Percentiles rank a stretch among this genome's conserved stretches.
These are phyloP conservation scores for Fraxinus latifolia DNA, from an alignment of 305 asterid genomes.

Conservation along the genomic window DNA sequence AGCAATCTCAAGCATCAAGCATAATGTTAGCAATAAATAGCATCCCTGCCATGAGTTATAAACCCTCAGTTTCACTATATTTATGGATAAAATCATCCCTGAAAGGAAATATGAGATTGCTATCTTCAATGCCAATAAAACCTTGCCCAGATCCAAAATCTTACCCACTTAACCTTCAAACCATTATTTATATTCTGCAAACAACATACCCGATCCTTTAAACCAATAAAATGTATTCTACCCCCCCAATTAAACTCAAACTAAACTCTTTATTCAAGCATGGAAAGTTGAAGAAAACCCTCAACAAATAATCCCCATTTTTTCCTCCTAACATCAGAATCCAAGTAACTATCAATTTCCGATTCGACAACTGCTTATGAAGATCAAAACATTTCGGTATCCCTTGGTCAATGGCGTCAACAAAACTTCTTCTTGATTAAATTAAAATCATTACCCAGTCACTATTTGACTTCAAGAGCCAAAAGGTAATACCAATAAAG, in stretches of 20 bases:
- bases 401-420: background rate
- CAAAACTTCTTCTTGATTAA: background rate
- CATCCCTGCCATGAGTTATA: background rate
- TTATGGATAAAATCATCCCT: background rate
- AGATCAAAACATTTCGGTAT: slow-evolving; percentile 17
- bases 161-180: background rate
- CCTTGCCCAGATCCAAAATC: background rate
- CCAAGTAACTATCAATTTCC: slow-evolving; percentile 13
- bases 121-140: slow-evolving; percentile 8
- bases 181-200: background rate
- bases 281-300: background rate
- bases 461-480: background rate
- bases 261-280: background rate
- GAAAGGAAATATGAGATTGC: background rate
- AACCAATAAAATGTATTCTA: background rate
- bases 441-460: background rate
- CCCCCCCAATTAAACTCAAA: background rate
- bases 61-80: background rate
- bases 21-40: background rate
- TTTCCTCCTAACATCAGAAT: background rate
- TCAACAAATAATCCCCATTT: background rate
- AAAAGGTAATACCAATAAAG: background rate
- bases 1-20: background rate
- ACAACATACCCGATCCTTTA: background rate
- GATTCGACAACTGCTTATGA: slow-evolving; percentile 18